A percentile compares a stretch with the other conserved stretches of the same genome.
These are phyloP conservation scores for Boletus fagicola DNA, from an alignment of 768 basidiomycete genomes.

Conservation along the genomic window DNA sequence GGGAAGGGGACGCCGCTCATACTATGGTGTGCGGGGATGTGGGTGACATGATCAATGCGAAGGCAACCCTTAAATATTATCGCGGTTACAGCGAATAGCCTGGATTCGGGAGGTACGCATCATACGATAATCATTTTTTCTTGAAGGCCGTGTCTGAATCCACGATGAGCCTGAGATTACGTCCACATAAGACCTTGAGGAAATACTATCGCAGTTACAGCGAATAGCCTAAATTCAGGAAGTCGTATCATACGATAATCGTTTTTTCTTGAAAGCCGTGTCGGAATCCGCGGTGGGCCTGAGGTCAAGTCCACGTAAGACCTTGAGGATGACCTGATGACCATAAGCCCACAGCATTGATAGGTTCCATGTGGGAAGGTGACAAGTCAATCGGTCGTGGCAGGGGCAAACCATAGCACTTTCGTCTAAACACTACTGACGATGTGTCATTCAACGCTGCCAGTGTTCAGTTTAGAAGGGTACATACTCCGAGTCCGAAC, in stretches of 20 bases:
- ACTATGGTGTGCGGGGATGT: not conserved
- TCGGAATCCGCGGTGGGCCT: too few species aligned
- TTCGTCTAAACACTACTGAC: not conserved
- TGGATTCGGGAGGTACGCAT: not conserved
- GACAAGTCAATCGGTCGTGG: not conserved
- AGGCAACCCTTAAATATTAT: not conserved
- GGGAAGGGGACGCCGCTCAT: slow-evolving; percentile 24
- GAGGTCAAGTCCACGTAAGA: too few species aligned
- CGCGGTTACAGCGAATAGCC: not conserved
- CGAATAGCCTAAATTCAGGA: too few species aligned
- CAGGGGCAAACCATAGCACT: not conserved
- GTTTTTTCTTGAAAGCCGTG: too few species aligned
- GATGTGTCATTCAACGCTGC: not conserved
- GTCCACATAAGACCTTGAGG: too few species aligned
- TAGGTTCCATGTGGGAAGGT: not conserved
- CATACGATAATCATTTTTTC: not conserved
- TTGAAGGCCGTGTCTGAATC: not conserved
- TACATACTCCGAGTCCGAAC: too few species aligned
- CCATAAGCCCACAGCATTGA: not conserved
- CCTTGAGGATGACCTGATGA: too few species aligned
- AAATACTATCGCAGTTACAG: too few species aligned
- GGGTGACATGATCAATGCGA: not conserved
- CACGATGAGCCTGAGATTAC: too few species aligned
- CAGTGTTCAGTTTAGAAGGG: not conserved
- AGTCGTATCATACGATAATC: too few species aligned